Evolutionary conservation across 169 alveolate genomes (phyloP).

Genomic region (Plasmodium chabaudi): DNA sequence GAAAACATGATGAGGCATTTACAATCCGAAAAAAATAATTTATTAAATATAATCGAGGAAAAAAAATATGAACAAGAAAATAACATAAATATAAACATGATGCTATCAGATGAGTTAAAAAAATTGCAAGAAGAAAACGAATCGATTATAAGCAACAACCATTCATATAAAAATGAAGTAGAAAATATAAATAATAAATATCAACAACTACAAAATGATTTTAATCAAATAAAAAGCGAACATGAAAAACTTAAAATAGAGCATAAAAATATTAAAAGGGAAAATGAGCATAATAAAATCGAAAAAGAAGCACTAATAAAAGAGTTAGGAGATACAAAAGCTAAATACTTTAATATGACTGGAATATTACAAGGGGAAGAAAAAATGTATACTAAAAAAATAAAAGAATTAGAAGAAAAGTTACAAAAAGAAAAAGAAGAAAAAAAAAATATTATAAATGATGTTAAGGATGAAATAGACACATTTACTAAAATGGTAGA

Average conservation of each 20-base stretch:
- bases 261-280: neutral
- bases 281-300: constrained; percentile 5
- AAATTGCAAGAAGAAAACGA: constrained; percentile 47
- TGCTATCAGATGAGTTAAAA: constrained; percentile 56
- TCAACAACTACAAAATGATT: constrained; percentile 14
- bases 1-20: constrained; percentile 73
- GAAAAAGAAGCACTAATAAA: constrained; percentile 35
- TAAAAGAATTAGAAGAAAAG: constrained; percentile 41
- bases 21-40: constrained; percentile 54
- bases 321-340: constrained; percentile 69
- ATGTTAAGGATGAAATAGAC: constrained; percentile 50
- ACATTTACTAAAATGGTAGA: constrained; percentile 28
- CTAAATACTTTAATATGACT: constrained; percentile 59
- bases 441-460: constrained; percentile 33
- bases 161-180: constrained; percentile 26
- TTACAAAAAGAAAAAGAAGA: constrained; percentile 36
- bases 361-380: constrained; percentile 74
- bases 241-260: constrained; percentile 16
- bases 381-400: constrained; percentile 54
- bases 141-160: constrained; percentile 1
- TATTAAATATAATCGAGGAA: constrained; percentile 40
- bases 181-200: constrained; percentile 18
- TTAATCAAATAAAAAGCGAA: constrained; percentile 18
- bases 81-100: constrained; percentile 18
- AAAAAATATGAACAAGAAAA: constrained; percentile 56